These are phyloP conservation scores for Pulveroboletus sp. DNA, from an alignment of 768 basidiomycete species.

Conservation along the genomic window DNA sequence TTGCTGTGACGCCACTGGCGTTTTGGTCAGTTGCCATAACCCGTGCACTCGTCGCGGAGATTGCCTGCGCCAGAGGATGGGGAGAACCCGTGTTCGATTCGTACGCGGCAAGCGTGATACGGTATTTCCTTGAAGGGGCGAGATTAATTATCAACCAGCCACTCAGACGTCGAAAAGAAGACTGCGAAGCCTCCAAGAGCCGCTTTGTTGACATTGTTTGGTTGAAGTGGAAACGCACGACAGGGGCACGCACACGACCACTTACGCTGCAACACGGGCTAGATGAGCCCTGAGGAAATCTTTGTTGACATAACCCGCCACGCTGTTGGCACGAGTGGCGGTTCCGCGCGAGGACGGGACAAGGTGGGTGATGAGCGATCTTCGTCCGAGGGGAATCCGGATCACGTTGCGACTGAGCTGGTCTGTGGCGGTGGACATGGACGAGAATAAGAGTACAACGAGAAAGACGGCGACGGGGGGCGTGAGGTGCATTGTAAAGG, in stretches of 20 bases:
- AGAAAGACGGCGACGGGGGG: slow-evolving; percentile 11
- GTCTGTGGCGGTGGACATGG: slow-evolving; percentile 1
- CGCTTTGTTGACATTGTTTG: not conserved
- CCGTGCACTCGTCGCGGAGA: not conserved
- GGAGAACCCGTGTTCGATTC: slow-evolving; percentile 40
- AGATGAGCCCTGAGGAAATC: slow-evolving; percentile 16
- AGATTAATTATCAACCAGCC: not conserved
- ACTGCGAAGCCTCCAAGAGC: not conserved
- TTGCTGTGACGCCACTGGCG: not conserved
- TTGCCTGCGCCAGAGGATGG: slow-evolving; percentile 30
- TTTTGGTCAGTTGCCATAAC: not conserved
- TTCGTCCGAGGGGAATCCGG: slow-evolving; percentile 24
- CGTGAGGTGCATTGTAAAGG: slow-evolving; percentile 17
- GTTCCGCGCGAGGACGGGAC: not conserved
- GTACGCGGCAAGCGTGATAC: slow-evolving; percentile 39
- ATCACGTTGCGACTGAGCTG: slow-evolving; percentile 2
- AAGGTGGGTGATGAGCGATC: slow-evolving; percentile 6
- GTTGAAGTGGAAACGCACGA: not conserved
- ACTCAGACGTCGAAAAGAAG: not conserved
- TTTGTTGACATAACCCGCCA: slow-evolving; percentile 1
- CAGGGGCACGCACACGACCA: not conserved
- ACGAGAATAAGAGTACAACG: slow-evolving; percentile 15
- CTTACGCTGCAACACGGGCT: slow-evolving; percentile 16
- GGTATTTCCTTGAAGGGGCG: slow-evolving; percentile 36
- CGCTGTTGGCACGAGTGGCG: not conserved